These are phyloP conservation scores for Coniochaeta pulveracea DNA, from an alignment of 2,329 filamentous ascomycete genomes.

Conservation along the genomic window DNA sequence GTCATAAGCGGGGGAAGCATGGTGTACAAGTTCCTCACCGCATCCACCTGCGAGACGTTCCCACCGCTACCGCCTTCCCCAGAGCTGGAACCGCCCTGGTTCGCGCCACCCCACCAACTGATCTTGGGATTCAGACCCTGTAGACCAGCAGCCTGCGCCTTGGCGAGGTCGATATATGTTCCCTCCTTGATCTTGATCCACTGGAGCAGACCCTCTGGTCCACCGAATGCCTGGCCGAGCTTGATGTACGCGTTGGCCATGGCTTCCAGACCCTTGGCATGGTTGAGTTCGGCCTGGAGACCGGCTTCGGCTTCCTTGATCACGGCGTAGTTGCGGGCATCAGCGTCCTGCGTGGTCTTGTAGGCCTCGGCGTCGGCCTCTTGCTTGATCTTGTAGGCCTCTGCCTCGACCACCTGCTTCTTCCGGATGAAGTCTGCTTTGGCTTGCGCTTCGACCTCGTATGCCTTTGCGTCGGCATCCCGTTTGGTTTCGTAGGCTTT, in stretches of 20 bases:
- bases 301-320: constrained; percentile 40
- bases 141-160: constrained; percentile 67
- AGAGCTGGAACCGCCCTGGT: constrained; percentile 28
- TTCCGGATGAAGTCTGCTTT: constrained; percentile 40
- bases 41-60: constrained; percentile 35
- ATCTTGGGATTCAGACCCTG: constrained; percentile 78
- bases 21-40: constrained; percentile 76
- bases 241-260: constrained; percentile 74
- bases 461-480: constrained; percentile 53
- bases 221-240: constrained; percentile 62
- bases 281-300: constrained; percentile 47
- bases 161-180: constrained; percentile 65
- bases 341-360: constrained; percentile 33
- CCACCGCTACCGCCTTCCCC: constrained; percentile 20
- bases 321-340: constrained; percentile 24
- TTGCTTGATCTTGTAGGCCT: constrained; percentile 34
- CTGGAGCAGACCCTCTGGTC: constrained; percentile 66
- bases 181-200: constrained; percentile 83
- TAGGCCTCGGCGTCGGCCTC: constrained; percentile 34
- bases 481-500: constrained; percentile 60
- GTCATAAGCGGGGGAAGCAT: constrained; percentile 71
- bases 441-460: constrained; percentile 53
- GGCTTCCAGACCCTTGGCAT: constrained; percentile 65
- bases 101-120: constrained; percentile 77
- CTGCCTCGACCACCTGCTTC: constrained; percentile 40